Conservation (phyloP, 257 asterid species). For the Henckelia pumila region DNA sequence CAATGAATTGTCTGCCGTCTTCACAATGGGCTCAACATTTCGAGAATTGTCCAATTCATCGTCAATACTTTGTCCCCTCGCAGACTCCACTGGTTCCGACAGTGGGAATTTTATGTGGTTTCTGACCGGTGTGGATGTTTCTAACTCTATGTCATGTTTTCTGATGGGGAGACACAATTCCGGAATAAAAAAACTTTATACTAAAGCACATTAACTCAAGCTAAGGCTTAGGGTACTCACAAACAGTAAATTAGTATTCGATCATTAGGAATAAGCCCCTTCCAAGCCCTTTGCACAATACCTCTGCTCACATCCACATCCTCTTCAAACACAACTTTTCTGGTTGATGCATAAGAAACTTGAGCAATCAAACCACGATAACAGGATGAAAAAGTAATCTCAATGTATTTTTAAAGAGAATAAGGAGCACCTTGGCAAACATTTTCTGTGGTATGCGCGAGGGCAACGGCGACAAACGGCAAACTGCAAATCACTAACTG, state of each 20-base stretch:
- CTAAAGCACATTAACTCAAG: slow-evolving; percentile 6
- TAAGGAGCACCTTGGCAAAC: slow-evolving; percentile 71
- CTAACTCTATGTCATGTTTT: slow-evolving; percentile 55
- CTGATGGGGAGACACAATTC: slow-evolving; percentile 38
- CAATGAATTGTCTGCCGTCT: slow-evolving; percentile 28
- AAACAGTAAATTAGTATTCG: slow-evolving; percentile 80
- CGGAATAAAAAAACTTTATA: slow-evolving; percentile 9
- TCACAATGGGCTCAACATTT: slow-evolving; percentile 33
- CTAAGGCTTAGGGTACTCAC: slow-evolving; percentile 42
- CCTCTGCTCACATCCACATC: slow-evolving; percentile 33
- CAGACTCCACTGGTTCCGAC: slow-evolving; percentile 35
- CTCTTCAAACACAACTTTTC: slow-evolving; percentile 51
- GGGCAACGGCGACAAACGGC: slow-evolving; percentile 99
- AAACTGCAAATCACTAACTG: slow-evolving; percentile 51
- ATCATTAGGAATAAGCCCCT: slow-evolving; percentile 50
- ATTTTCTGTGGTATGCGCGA: slow-evolving; percentile 83
- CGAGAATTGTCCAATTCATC: slow-evolving; percentile 31
- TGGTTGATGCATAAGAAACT: slow-evolving; percentile 31
- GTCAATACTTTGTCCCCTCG: slow-evolving; percentile 19
- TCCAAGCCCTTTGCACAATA: slow-evolving; percentile 80
- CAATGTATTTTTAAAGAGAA: slow-evolving; percentile 16
- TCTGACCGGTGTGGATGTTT: slow-evolving; percentile 55
- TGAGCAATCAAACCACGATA: slow-evolving; percentile 11
- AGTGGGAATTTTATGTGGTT: slow-evolving; percentile 77
- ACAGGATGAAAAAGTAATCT: background rate